Base-by-base conservation (phyloP, 2,329 filamentous ascomycete genomes). In the Trichoderma harzianum region DNA sequence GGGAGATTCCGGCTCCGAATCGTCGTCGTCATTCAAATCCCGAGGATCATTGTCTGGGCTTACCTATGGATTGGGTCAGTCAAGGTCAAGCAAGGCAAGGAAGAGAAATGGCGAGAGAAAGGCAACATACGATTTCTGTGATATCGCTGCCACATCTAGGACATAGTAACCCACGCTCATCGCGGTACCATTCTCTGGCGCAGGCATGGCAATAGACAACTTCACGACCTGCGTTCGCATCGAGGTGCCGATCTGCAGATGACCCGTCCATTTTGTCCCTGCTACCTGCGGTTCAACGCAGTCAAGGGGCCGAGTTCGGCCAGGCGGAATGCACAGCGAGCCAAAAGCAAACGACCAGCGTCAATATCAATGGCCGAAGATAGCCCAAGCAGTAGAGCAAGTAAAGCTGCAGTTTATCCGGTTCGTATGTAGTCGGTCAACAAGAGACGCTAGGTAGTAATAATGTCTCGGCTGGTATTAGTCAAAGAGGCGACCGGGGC, bases 121-220 rank as follows among this genome's bases (percentile, higher is more conserved):
- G 18, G 21, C 24, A 24, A 85, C 91, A 78, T 85, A 97, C 95
- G 76, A 98, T 94, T 83, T 99, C 95, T 18, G 90, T 93, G 75
- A 93, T 91, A 24, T 97, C 93, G 47, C 90, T 90, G 5, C 86
- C 79, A 79, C 96, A 99, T n/a, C 84, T 81, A 18, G 94, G 94
- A 79, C 96, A 99, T 18, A 83, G 84, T 74, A 97, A 82, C 30
- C 83, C 90, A 75, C 87, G 85, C 74, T 92, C 87, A 72, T 93
- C 89, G 72, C 89, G 86, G 78, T 92, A 93, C 94, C 94, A 98
- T 80, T 97, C 92, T 74, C 92, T 83, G 67, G 87, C 80, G 83
- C 96, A 98, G 73, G 87, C 83, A 82, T 98, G 94, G 82, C 96
- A 99, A 81, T 88, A 97, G 69, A 98, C 91, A 74, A 95, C 89